phyloP scores from a whole-genome alignment of 805 yeast species.

The Wickerhamiella nectarea region DNA sequence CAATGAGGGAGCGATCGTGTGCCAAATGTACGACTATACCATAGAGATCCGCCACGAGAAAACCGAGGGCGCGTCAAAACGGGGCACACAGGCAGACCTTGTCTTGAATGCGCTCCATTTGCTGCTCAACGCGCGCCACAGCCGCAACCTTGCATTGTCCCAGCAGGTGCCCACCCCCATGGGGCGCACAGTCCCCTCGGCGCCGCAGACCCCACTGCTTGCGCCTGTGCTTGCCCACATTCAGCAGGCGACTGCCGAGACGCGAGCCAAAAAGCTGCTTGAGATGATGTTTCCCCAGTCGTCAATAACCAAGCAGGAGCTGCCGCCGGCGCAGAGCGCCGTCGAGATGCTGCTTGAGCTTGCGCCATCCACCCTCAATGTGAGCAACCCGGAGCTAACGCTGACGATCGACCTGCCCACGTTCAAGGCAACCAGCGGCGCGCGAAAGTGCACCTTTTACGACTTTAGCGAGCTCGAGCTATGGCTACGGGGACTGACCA shows the following conservation, averaged over 20 bases:
- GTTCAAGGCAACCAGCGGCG: conserved; percentile 5
- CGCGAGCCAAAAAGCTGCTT: conserved; percentile 14
- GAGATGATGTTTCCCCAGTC: conserved; percentile 14
- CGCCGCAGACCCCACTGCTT: conserved; percentile 14
- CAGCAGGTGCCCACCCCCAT: conserved; percentile 23
- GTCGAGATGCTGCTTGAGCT: conserved; percentile 2
- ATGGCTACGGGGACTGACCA: conserved; percentile 20
- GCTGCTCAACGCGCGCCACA: conserved; percentile 46
- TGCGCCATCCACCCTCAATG: background rate
- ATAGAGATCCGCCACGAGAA: conserved; percentile 49
- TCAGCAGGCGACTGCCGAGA: conserved; percentile 17
- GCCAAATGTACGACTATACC: conserved; percentile 51
- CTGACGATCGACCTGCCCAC: conserved; percentile 11
- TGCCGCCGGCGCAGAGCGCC: background rate
- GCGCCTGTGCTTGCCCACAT: conserved; percentile 26
- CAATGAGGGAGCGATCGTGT: conserved; percentile 45
- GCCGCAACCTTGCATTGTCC: conserved; percentile 30
- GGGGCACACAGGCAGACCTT: conserved; percentile 34
- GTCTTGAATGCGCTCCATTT: conserved; percentile 41
- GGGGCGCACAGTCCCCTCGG: conserved; percentile 1
- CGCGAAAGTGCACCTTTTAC: conserved; percentile 20
- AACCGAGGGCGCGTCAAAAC: conserved; percentile 11
- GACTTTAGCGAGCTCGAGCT: conserved; percentile 26
- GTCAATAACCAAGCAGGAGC: background rate
- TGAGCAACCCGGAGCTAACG: background rate